Base-by-base conservation (phyloP, 768 basidiomycete species). In the Naganishia vaughanmartiniae region DNA sequence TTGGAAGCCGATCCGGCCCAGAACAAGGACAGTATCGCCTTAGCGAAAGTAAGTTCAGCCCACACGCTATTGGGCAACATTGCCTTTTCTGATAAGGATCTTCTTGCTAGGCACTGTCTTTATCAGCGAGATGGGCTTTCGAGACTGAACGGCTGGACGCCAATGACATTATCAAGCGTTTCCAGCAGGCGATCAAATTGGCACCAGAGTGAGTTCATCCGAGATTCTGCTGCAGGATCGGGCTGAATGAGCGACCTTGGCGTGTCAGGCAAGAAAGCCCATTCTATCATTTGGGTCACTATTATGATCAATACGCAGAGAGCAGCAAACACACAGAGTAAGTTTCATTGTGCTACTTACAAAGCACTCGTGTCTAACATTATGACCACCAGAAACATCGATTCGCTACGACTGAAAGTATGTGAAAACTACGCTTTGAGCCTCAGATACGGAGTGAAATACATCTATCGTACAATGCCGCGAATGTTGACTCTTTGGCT, bases 401-500 rank as follows among this genome's bases (percentile, higher is more conserved):
- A 63, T 42, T 45, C 42, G 60, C 39, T 63, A 42, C 39, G 60
- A 30, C 60, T 63, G n/a, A 63, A 63, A 63, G 60, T 63, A 9
- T 63, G 60, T 42, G 84, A 76, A 83, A 85, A 73, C 51, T 95
- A 89, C 72, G 84, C 85, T 2, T 87, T 84, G 72, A 89, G 93
- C 0, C 87, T 94, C 55, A 84, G 84, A 76, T 83, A 85, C 76
- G 96, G 96, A 21, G 92, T 93, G 45, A 99, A 99, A 84, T 96
- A 90, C 79, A 89, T 95, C 28, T 98, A 95, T 79, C 95, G 95
- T 78, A 92, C 93, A 0, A 87, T 99, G 71, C 94, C 96, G 0
- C 88, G 96, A 48, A 84, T 97, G 72, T 85, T 99, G 11, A 98
- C 93, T 0, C 87, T 99, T 34, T 99, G 94, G 93, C 83, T 98